phyloP scores from a whole-genome alignment of 495 filamentous ascomycete genomes.

The Margaritispora aquatica region DNA sequence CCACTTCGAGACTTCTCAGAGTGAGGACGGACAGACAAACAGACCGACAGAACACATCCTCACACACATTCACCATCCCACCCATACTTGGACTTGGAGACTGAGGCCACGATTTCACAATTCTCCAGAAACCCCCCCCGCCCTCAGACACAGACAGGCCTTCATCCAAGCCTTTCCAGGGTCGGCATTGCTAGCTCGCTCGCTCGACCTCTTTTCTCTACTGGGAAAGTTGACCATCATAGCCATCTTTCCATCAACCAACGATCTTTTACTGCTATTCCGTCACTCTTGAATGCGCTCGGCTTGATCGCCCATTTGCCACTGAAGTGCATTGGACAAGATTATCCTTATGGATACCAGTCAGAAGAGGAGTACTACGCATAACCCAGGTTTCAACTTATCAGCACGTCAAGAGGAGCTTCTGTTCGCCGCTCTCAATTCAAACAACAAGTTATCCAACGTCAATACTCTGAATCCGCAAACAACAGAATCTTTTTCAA shows the following conservation, averaged over 20 bases:
- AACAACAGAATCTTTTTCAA: conserved; percentile 17
- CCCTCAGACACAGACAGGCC: background rate
- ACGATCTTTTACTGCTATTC: background rate
- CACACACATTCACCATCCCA: background rate
- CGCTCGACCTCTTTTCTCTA: background rate
- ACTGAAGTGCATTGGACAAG: background rate
- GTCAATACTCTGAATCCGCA: conserved; percentile 4
- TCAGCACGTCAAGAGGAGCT: conserved; percentile 81
- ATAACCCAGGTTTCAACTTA: conserved; percentile 19
- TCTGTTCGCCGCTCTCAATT: conserved; percentile 79
- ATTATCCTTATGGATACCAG: background rate
- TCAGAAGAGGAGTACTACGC: background rate
- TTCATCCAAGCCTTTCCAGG: background rate
- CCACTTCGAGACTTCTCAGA: too few species aligned
- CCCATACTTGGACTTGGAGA: background rate
- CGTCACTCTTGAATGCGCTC: background rate
- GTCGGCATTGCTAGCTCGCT: background rate
- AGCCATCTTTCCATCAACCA: background rate
- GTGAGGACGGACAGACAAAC: too few species aligned
- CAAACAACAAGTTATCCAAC: conserved; percentile 45
- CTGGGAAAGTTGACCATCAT: background rate
- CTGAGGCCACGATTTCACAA: background rate
- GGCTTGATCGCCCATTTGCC: background rate
- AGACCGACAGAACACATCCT: too few species aligned
- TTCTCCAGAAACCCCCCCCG: background rate